Conservation (phyloP, 2,329 filamentous ascomycete genomes). For the Sporothrix globosa region DNA sequence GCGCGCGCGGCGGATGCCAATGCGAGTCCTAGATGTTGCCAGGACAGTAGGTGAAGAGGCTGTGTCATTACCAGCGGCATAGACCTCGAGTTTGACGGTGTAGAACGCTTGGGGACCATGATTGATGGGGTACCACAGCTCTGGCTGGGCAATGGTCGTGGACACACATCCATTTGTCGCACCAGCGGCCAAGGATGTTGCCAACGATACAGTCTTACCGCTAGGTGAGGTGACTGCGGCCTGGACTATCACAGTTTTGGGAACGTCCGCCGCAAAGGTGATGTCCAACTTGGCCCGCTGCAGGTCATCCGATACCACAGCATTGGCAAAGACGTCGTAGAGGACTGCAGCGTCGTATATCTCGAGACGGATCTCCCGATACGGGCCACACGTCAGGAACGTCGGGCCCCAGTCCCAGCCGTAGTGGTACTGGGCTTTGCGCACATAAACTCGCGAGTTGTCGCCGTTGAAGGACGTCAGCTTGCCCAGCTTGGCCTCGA, state of each 20-base stretch:
- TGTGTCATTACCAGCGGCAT: conserved; percentile 63
- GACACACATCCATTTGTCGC: conserved; percentile 48
- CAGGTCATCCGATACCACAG: conserved; percentile 83
- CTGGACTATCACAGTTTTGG: not conserved
- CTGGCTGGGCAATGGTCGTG: conserved; percentile 72
- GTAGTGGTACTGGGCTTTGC: conserved; percentile 73
- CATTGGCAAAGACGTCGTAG: conserved; percentile 74
- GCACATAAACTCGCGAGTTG: conserved; percentile 60
- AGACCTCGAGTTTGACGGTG: conserved; percentile 41
- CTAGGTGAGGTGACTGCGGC: not conserved
- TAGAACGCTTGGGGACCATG: conserved; percentile 32
- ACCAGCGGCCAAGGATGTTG: not conserved
- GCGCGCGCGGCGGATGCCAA: conserved; percentile 28
- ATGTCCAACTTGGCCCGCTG: conserved; percentile 69
- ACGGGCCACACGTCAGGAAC: conserved; percentile 69
- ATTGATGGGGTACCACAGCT: conserved; percentile 31
- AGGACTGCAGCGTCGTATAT: conserved; percentile 60
- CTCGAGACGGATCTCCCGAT: conserved; percentile 73
- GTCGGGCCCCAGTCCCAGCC: conserved; percentile 76
- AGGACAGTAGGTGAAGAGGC: conserved; percentile 63
- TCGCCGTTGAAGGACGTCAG: conserved; percentile 72
- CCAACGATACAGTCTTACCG: not conserved
- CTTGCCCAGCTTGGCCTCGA: conserved; percentile 62
- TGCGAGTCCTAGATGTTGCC: conserved; percentile 52
- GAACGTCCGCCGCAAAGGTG: conserved; percentile 58